These are phyloP conservation scores for Coriaria nepalensis DNA, from an alignment of 306 rosid genomes.

Conservation along the genomic window DNA sequence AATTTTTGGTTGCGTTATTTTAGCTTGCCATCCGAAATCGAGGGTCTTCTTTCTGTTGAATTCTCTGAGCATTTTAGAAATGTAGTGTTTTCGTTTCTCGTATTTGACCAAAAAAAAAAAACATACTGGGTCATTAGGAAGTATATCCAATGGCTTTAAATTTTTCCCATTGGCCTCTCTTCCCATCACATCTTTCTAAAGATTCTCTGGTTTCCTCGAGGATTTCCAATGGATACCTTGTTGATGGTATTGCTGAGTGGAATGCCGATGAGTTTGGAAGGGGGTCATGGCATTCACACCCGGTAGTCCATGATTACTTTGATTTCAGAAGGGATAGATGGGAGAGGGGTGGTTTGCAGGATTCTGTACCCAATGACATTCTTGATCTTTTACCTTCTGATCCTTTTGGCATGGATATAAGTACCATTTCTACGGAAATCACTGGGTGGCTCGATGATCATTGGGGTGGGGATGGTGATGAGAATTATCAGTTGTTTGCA, in stretches of 20 bases:
- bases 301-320: slow-evolving; percentile 42
- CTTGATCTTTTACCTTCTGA: slow-evolving; percentile 46
- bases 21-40: slow-evolving; percentile 89
- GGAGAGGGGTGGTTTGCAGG: slow-evolving; percentile 47
- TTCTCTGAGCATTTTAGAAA: no score
- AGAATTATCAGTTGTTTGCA: slow-evolving; percentile 24
- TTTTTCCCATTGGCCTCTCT: slow-evolving; percentile 33
- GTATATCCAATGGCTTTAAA: slow-evolving; percentile 36
- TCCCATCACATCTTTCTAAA: slow-evolving; percentile 27
- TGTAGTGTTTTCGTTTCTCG: neutral
- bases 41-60: slow-evolving; percentile 37
- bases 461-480: slow-evolving; percentile 22
- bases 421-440: slow-evolving; percentile 33
- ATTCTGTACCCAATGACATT: slow-evolving; percentile 42
- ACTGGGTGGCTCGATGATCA: slow-evolving; percentile 31
- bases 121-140: slow-evolving; percentile 13
- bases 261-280: slow-evolving; percentile 34
- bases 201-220: slow-evolving; percentile 41
- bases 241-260: slow-evolving; percentile 45
- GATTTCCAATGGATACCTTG: slow-evolving; percentile 44
- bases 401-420: slow-evolving; percentile 49
- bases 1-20: slow-evolving; percentile 88
- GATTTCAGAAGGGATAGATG: slow-evolving; percentile 52
- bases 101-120: neutral
- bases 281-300: slow-evolving; percentile 31